Evolutionary conservation across 148 eudicot genomes (phyloP).

Genomic region (Limonium bicolor): DNA sequence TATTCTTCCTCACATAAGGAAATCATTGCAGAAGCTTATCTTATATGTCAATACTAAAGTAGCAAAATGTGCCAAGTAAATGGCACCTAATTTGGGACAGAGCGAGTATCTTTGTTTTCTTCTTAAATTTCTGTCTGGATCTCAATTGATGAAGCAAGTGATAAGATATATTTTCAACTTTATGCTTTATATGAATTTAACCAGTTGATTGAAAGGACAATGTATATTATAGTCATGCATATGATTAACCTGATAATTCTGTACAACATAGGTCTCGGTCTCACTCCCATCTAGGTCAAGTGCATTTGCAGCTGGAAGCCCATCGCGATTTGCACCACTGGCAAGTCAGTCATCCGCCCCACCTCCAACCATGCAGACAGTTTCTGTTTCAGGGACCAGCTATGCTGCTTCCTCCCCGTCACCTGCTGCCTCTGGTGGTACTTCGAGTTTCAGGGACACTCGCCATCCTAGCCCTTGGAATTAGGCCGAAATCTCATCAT

Average conservation of each 20-base stretch:
- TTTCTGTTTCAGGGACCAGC: constrained; percentile 70
- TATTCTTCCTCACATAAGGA: too few relatives aligned
- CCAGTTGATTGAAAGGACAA: not conserved
- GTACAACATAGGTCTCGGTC: constrained; percentile 11
- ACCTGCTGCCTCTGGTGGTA: constrained; percentile 96
- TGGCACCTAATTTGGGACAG: too few relatives aligned
- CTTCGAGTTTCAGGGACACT: constrained; percentile 66
- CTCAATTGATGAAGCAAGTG: too few relatives aligned
- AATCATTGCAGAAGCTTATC: too few relatives aligned
- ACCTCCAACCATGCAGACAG: constrained; percentile 37
- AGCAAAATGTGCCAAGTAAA: too few relatives aligned
- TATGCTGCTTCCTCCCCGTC: constrained; percentile 78
- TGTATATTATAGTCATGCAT: not conserved
- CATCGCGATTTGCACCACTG: constrained; percentile 74
- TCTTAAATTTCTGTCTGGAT: too few relatives aligned
- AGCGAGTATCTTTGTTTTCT: too few relatives aligned
- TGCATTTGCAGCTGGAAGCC: constrained; percentile 42
- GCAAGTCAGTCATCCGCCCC: constrained; percentile 54
- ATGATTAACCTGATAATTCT: not conserved
- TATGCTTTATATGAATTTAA: not conserved
- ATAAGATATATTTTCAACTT: not conserved
- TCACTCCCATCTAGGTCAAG: constrained; percentile 48
- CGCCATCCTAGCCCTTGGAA: constrained; percentile 78
- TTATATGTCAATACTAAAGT: too few relatives aligned
- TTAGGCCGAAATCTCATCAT: too few relatives aligned